Conservation (phyloP, 2,329 filamentous ascomycete genomes). For the Aspergillus udagawae region DNA sequence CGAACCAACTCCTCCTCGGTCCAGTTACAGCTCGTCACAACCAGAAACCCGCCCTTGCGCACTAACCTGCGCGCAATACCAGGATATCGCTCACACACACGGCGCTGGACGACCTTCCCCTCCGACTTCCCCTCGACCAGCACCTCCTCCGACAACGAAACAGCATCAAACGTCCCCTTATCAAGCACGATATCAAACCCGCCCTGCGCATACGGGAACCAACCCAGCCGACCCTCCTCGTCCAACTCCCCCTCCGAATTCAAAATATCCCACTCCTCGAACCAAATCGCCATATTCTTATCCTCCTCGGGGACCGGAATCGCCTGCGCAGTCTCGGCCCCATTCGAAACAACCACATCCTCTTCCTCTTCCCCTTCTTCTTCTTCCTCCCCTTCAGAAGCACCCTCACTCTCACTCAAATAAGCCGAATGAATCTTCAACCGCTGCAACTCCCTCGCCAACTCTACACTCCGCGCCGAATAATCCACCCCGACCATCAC, state of each 20-base stretch:
- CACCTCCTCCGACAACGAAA: slow-evolving; percentile 59
- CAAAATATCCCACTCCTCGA: slow-evolving; percentile 64
- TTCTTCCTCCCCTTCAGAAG: slow-evolving; percentile 46
- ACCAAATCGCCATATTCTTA: slow-evolving; percentile 36
- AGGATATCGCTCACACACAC: slow-evolving; percentile 72
- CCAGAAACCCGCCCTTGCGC: slow-evolving; percentile 65
- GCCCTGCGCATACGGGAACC: slow-evolving; percentile 37
- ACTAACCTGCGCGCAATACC: slow-evolving; percentile 65
- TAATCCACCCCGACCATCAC: slow-evolving; percentile 86
- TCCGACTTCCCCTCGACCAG: slow-evolving; percentile 9
- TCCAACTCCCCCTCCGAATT: slow-evolving; percentile 32
- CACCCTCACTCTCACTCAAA: slow-evolving; percentile 25
- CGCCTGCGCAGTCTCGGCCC: not conserved
- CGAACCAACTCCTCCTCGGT: slow-evolving; percentile 76
- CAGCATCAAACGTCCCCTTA: slow-evolving; percentile 96
- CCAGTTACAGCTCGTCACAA: slow-evolving; percentile 98
- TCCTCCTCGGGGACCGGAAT: not conserved
- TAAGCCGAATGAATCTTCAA: slow-evolving; percentile 33
- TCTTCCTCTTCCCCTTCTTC: slow-evolving; percentile 42
- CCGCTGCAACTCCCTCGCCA: slow-evolving; percentile 63
- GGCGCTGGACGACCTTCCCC: slow-evolving; percentile 36
- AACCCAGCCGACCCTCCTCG: slow-evolving; percentile 19
- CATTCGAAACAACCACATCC: slow-evolving; percentile 21
- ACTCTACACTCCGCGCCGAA: slow-evolving; percentile 65
- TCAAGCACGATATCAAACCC: slow-evolving; percentile 93